A percentile compares a stretch with the other conserved stretches of the same genome.
Conservation (phyloP, 768 basidiomycete genomes). For the Suillus cothurnatus region DNA sequence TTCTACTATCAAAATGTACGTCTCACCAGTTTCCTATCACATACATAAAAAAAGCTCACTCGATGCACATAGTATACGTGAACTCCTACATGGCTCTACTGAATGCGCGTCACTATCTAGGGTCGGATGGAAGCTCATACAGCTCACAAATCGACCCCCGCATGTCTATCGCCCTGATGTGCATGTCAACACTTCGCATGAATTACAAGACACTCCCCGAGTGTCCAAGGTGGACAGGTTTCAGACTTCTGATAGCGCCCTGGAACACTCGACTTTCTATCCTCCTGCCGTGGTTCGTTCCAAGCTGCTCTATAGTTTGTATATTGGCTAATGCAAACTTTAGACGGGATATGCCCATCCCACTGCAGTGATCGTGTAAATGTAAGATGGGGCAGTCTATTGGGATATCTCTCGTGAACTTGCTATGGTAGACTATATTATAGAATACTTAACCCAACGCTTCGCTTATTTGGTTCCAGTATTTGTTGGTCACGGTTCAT, state of each 20-base stretch:
- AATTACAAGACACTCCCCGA: conserved; percentile 17
- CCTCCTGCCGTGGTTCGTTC: neutral
- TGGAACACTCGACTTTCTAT: neutral
- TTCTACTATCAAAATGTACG: conserved; percentile 56
- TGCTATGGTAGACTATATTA: neutral
- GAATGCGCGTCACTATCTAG: neutral
- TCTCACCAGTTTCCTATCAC: neutral
- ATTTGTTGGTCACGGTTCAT: no score
- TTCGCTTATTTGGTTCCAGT: no score
- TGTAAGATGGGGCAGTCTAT: neutral
- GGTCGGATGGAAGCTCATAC: neutral
- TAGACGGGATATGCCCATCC: neutral
- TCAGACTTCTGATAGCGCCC: neutral
- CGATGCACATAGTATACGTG: conserved; percentile 45
- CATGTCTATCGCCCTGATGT: neutral
- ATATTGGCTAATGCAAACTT: neutral
- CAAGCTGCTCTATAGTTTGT: neutral
- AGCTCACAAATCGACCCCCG: neutral
- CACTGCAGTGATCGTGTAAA: neutral
- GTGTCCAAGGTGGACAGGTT: neutral
- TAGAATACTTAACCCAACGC: neutral
- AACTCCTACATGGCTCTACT: conserved; percentile 55
- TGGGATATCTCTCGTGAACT: neutral
- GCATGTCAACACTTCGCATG: neutral
- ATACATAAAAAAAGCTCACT: neutral